These are phyloP conservation scores for Penicillium sp. DNA, from an alignment of 2,329 filamentous ascomycete genomes.

Conservation along the genomic window DNA sequence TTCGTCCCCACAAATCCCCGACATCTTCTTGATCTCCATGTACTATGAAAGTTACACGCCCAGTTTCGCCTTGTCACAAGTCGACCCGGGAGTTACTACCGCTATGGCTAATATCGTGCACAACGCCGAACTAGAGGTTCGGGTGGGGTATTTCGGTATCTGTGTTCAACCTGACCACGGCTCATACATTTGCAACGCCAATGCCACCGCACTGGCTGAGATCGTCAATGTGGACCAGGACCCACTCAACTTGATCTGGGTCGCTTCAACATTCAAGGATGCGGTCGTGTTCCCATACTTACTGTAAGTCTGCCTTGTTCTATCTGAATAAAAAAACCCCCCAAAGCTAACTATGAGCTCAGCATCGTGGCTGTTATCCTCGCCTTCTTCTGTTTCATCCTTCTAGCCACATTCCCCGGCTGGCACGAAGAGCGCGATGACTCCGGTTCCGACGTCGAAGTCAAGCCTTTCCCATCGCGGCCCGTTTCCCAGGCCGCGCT, in stretches of 20 bases:
- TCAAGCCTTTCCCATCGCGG: slow-evolving; percentile 90
- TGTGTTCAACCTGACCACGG: slow-evolving; percentile 91
- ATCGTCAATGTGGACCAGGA: slow-evolving; percentile 89
- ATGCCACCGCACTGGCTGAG: slow-evolving; percentile 88
- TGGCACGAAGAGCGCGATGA: slow-evolving; percentile 92
- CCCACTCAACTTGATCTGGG: slow-evolving; percentile 94
- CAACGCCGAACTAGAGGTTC: slow-evolving; percentile 76
- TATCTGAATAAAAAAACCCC: not conserved
- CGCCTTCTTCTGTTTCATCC: slow-evolving; percentile 90
- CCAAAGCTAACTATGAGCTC: slow-evolving; percentile 6
- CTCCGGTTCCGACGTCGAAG: slow-evolving; percentile 78
- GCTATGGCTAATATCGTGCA: slow-evolving; percentile 91
- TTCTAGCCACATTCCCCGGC: slow-evolving; percentile 93
- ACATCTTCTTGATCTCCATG: slow-evolving; percentile 96
- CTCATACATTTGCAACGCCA: slow-evolving; percentile 93
- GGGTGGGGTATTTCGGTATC: slow-evolving; percentile 97
- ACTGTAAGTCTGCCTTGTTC: slow-evolving; percentile 60
- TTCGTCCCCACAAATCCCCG: slow-evolving; percentile 88
- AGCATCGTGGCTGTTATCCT: slow-evolving; percentile 98
- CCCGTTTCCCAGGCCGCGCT: slow-evolving; percentile 90
- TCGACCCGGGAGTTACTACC: slow-evolving; percentile 81
- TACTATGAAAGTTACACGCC: slow-evolving; percentile 90
- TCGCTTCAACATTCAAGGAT: slow-evolving; percentile 95
- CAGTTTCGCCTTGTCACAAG: slow-evolving; percentile 78
- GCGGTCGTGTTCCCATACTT: slow-evolving; percentile 98